Base-by-base conservation (phyloP, 441 rosid genomes). In the Dalechampia spathulata region DNA sequence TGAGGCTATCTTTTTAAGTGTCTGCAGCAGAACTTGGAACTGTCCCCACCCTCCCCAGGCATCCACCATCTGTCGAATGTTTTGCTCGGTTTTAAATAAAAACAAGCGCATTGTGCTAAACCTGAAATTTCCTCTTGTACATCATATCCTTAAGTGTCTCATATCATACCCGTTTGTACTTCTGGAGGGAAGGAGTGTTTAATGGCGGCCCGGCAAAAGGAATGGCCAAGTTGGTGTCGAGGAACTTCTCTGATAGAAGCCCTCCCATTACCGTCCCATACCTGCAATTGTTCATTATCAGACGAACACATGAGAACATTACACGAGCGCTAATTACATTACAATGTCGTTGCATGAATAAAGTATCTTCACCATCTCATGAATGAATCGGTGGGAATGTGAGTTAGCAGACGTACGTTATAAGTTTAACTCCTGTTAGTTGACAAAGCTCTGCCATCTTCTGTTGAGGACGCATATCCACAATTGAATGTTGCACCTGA, bases 251-350 rank as follows among this genome's bases (percentile, higher is more conserved):
- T 22, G 99, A 89, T 65, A 92, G 65, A 42, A 92, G 81, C 68
- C 96, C 99, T 38, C 96, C 96, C 96, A 89, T 84, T 61, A 92
- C 87, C 0, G 99, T 82, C 48, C 99, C 99, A 59, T 88, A 86
- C 65, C 96, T 88, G 81, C 75, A 72, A 30, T 55, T 48, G 49
- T 54, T 4, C 42, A 22, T 34, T 26, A 57, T 32, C 37, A 55
- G 28, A 39, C 34, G 14, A 43, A 51, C 0, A 40, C 16, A 53
- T 23, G 4, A 30, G 4, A 4, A 30, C 34, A 3, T 8, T 3
- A 8, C 34, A 30, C 5, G 4, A 3, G 34, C 34, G 8, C 8
- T 3, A 8, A 30, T 8, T 30, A 30, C 34, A 30, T 30, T 30
- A 30, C 34, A 19, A 11, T 51, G 15, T 19, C 12, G 27, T 20